A percentile compares a stretch with the other conserved stretches of the same genome.
phyloP scores from a whole-genome alignment of 2,329 filamentous ascomycete species.

The Alternaria atra region DNA sequence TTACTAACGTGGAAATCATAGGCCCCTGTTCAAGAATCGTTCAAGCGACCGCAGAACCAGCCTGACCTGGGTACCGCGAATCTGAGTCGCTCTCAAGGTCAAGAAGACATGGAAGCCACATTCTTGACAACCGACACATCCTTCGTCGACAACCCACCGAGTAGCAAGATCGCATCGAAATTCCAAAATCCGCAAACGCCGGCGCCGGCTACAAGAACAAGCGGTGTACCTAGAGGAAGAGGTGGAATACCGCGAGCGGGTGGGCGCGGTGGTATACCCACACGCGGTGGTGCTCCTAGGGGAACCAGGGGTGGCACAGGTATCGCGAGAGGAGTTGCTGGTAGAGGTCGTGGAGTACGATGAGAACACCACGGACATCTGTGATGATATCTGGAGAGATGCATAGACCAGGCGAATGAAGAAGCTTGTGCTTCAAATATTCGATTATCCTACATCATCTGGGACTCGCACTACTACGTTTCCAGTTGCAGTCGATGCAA shows the following conservation, averaged over 20 bases:
- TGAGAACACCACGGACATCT: slow-evolving; percentile 13
- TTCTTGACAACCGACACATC: slow-evolving; percentile 94
- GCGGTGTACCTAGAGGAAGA: slow-evolving; percentile 36
- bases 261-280: slow-evolving; percentile 45
- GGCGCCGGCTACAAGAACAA: slow-evolving; percentile 31
- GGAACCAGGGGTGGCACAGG: slow-evolving; percentile 48
- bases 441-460: not conserved
- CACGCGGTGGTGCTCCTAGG: slow-evolving; percentile 42
- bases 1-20: slow-evolving; percentile 46
- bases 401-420: slow-evolving; percentile 1
- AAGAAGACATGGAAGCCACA: slow-evolving; percentile 74
- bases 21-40: slow-evolving; percentile 86
- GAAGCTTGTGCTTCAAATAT: not conserved
- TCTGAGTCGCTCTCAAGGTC: slow-evolving; percentile 34
- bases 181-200: slow-evolving; percentile 51
- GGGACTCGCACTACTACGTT: not conserved
- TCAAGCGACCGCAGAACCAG: slow-evolving; percentile 59
- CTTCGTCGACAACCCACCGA: slow-evolving; percentile 84
- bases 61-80: slow-evolving; percentile 32
- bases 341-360: slow-evolving; percentile 44
- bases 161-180: slow-evolving; percentile 58
- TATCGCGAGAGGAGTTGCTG: slow-evolving; percentile 47
- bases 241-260: slow-evolving; percentile 49
- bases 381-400: slow-evolving; percentile 13
- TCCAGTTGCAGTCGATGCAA: not conserved